Evolutionary conservation across 805 yeast genomes (phyloP), one percentile per base, ranked within the genome.

Genomic region (Sugiyamaella chiloensis): DNA sequence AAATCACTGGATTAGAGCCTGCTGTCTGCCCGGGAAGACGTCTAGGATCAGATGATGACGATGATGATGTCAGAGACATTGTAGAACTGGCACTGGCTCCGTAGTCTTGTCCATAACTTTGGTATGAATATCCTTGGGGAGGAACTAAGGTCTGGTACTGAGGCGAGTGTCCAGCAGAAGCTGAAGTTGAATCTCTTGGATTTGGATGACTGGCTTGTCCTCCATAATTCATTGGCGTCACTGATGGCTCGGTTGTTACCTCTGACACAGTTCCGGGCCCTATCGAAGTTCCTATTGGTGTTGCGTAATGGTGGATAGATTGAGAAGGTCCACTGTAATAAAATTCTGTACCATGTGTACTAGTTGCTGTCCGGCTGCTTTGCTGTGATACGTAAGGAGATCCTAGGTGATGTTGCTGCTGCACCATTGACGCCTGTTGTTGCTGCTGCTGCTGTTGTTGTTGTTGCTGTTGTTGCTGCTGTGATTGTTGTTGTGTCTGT

Each of bases 401-500:
- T 26, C 29, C 29, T 8, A 7, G 7, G 29, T 26, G 29, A 26
- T 7, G 29, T 8, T 7, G 9, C 29, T 26, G 29, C 29, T 8
- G 7, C 29, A 8, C 9, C 29, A 26, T 8, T 26, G 29, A 26
- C n/a, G n/a, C n/a, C n/a, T n/a, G 17, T 14, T 24, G 32, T 32
- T 32, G 16, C 32, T 39, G 40, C 40, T 23, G 24, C 19, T 17
- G 24, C 4, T 5, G 21, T 19, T 11, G 11, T 26, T 26, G 11
- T 26, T 26, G 29, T 26, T 26, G 11, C 16, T 21, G 36, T 42
- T 44, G 43, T 26, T n/a, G n/a, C n/a, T n/a, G n/a, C 12, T 34
- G 34, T 21, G 36, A 27, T 20, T 47, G 45, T 17, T 20, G 42
- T 14, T 20, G 31, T 8, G 21, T 11, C 20, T 49, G 12, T 21